A percentile compares a stretch with the other conserved stretches of the same genome.
Evolutionary conservation across 371 early-diverging fungal species (phyloP).

Genomic region (Mortierella sp.): DNA sequence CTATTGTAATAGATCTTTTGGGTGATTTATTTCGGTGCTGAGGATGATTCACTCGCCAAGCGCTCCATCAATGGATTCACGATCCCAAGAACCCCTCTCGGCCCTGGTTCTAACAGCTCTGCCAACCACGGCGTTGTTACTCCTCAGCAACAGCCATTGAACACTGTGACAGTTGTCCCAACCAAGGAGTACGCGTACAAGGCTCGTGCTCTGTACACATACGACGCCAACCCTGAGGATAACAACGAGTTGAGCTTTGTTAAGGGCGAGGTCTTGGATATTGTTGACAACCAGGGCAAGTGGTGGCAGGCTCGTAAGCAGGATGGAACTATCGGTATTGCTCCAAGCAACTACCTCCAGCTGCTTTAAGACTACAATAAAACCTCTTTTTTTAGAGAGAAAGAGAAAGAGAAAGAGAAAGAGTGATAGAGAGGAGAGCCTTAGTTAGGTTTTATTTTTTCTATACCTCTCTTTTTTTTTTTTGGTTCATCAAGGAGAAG

Average conservation of each 20-base stretch:
- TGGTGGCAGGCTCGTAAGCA: constrained; percentile 95
- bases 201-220: constrained; percentile 72
- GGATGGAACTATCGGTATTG: constrained; percentile 90
- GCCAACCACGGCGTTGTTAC: constrained; percentile 18
- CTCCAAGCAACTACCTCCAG: constrained; percentile 88
- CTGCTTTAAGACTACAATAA: constrained; percentile 24
- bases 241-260: constrained; percentile 91
- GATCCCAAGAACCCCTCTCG: constrained; percentile 45
- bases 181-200: constrained; percentile 61
- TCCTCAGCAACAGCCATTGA: constrained; percentile 43
- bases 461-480: neutral
- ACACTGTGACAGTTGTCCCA: constrained; percentile 54
- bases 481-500: neutral
- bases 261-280: constrained; percentile 90
- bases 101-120: constrained; percentile 31
- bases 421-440: too few relatives aligned
- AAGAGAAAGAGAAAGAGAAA: constrained; percentile 5
- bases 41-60: constrained; percentile 72
- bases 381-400: neutral
- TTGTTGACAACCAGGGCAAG: constrained; percentile 92
- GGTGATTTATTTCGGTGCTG: constrained; percentile 80
- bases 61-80: constrained; percentile 59
- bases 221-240: constrained; percentile 89
- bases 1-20: constrained; percentile 67
- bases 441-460: neutral